phyloP scores from a whole-genome alignment of 805 yeast species.

The Saccharomycopsis selenospora region DNA sequence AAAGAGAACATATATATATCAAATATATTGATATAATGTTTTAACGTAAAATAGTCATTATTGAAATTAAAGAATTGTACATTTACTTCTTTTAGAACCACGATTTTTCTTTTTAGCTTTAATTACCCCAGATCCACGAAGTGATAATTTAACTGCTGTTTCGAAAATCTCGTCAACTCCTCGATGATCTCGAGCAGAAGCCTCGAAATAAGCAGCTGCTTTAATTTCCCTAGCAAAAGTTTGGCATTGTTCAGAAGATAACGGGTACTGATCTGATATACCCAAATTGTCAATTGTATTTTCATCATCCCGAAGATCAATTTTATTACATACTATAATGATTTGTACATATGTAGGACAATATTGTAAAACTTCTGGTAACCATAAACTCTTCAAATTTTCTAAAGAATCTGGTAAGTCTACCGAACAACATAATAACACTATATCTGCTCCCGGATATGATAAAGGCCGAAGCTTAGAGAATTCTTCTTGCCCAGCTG shows the following conservation, averaged over 20 bases:
- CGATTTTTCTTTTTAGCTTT: no score
- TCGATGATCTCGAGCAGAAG: constrained; percentile 86
- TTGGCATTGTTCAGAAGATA: constrained; percentile 41
- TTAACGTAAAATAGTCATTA: no score
- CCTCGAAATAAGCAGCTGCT: constrained; percentile 74
- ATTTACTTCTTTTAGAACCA: no score
- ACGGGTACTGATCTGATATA: constrained; percentile 16
- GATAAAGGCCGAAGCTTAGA: constrained; percentile 87
- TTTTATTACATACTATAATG: constrained; percentile 19
- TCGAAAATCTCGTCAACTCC: constrained; percentile 93
- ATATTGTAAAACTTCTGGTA: constrained; percentile 33
- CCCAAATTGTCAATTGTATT: constrained; percentile 11
- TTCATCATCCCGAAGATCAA: constrained; percentile 16
- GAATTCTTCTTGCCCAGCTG: constrained; percentile 97
- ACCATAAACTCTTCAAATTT: constrained; percentile 41
- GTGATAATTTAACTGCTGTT: constrained; percentile 58
- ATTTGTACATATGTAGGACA: constrained; percentile 27
- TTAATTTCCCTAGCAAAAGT: constrained; percentile 70
- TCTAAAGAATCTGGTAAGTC: constrained; percentile 91
- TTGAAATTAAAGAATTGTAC: no score
- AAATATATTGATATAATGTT: no score
- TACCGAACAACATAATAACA: constrained; percentile 90
- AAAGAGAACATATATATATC: no score
- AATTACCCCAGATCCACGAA: neutral
- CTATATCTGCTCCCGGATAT: constrained; percentile 92